These are phyloP conservation scores for Citropsis articulata DNA, from an alignment of 345 rosid genomes.

Conservation along the genomic window DNA sequence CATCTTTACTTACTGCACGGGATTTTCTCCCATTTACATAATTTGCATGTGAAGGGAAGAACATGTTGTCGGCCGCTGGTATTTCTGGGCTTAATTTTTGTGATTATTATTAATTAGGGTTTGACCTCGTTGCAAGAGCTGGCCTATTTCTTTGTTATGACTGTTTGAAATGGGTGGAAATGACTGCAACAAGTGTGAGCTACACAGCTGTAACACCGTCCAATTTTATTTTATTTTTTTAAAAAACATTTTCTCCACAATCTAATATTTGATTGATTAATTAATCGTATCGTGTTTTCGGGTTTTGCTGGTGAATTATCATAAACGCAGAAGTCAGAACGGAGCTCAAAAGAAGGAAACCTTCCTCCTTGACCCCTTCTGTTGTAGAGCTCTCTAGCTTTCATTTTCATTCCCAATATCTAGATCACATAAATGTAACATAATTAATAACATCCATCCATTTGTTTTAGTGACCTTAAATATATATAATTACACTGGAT, in stretches of 20 bases:
- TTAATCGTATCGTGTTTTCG: neutral
- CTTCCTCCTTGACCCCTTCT: neutral
- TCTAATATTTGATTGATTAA: too few relatives aligned
- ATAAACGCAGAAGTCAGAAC: neutral
- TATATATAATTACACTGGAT: neutral
- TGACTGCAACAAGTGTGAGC: neutral
- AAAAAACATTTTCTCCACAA: neutral
- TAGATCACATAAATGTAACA: neutral
- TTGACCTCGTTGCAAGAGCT: slow-evolving; percentile 40
- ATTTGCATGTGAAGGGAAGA: slow-evolving; percentile 41
- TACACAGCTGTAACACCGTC: slow-evolving; percentile 15
- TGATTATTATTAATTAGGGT: slow-evolving; percentile 9
- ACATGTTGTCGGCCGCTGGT: slow-evolving; percentile 50
- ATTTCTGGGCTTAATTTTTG: neutral
- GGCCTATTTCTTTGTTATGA: neutral
- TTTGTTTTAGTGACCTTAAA: neutral
- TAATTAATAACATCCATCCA: neutral
- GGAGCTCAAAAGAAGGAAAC: neutral
- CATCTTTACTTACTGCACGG: too few relatives aligned
- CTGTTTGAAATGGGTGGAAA: slow-evolving; percentile 5
- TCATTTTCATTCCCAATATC: neutral
- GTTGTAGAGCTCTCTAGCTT: neutral
- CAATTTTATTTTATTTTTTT: neutral
- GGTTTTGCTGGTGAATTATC: neutral
- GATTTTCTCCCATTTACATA: neutral